phyloP scores from a whole-genome alignment of 306 rosid species.

The Prunus armeniaca region DNA sequence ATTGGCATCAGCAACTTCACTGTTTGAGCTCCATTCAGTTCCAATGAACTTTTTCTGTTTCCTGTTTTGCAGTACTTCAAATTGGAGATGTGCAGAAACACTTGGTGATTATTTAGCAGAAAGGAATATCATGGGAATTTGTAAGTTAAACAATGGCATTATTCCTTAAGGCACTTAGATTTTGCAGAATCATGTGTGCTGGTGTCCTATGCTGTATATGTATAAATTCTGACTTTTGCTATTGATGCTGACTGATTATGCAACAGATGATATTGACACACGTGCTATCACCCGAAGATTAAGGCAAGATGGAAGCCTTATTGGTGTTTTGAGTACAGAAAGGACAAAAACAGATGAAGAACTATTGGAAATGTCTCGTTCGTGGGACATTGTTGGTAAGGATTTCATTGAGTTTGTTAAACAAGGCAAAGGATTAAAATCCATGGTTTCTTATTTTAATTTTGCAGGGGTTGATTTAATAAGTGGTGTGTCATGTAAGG shows the following conservation, averaged over 20 bases:
- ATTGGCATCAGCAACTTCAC: neutral
- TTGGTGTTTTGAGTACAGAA: slow-evolving; percentile 91
- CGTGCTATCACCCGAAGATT: slow-evolving; percentile 92
- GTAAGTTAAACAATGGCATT: slow-evolving; percentile 48
- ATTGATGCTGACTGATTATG: slow-evolving; percentile 25
- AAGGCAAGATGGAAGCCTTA: slow-evolving; percentile 92
- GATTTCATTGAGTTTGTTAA: slow-evolving; percentile 7
- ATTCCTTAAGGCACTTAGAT: neutral
- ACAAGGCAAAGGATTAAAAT: slow-evolving; percentile 6
- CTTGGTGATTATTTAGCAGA: slow-evolving; percentile 72
- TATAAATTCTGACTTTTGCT: slow-evolving; percentile 11
- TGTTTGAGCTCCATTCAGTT: slow-evolving; percentile 14
- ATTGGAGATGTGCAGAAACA: slow-evolving; percentile 72
- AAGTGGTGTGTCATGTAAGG: slow-evolving; percentile 86
- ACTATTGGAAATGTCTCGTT: slow-evolving; percentile 68
- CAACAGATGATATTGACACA: slow-evolving; percentile 90
- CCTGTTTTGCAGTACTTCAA: slow-evolving; percentile 68
- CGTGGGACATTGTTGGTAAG: slow-evolving; percentile 98
- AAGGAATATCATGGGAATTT: slow-evolving; percentile 95
- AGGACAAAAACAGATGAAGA: slow-evolving; percentile 75
- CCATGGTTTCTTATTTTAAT: slow-evolving; percentile 19
- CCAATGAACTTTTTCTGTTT: slow-evolving; percentile 1
- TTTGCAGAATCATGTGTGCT: neutral
- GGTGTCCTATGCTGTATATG: neutral
- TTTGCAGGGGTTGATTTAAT: slow-evolving; percentile 81